Evolutionary conservation across 257 asterid genomes (phyloP), one percentile per base, ranked within the genome.

Genomic region (Cynanchum wilfordii): DNA sequence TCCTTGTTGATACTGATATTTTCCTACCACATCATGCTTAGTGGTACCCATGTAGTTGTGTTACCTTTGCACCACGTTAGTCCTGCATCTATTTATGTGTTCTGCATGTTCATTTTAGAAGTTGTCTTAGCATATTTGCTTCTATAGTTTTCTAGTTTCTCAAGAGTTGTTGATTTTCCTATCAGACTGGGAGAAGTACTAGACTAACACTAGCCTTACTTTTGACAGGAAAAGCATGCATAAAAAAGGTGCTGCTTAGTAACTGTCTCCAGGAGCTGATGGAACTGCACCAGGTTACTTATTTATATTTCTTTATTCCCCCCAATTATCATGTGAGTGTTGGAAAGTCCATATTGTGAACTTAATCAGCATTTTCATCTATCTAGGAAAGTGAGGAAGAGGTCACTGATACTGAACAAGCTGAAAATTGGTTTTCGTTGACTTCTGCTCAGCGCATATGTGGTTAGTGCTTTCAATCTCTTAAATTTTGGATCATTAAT

Each of bases 371-470:
- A 47, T 58, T 76, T 82, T 76, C 45, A 58, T 74, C 74, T 78
- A 36, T 79, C 73, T 81, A 95, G 99, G 99, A 95, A 89, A 90
- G 90, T 62, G 98, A 92, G 84, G 99, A 95, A 85, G 99, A 95
- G 83, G 99, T 91, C 68, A 90, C 97, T 3, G 99, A 95, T 81
- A 88, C 96, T 67, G 99, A 95, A 82, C 99, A 92, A 82, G 98
- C 98, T 80, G 98, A 95, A 80, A 95, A 95, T 85, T 95, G 99
- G 99, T 95, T 95, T 75, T 95, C 98, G 19, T 75, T 90, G 83
- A 89, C 99, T 68, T 92, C 99, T 85, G 98, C 98, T 57, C 97
- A 92, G 75, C 93, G 99, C 82, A 89, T 95, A 72, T 95, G 99
- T 74, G 99, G 99, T 92, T 62, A 72, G 95, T 84, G 70, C 66